Conservation (phyloP, 768 basidiomycete species). For the Dentipellis sp. region DNA sequence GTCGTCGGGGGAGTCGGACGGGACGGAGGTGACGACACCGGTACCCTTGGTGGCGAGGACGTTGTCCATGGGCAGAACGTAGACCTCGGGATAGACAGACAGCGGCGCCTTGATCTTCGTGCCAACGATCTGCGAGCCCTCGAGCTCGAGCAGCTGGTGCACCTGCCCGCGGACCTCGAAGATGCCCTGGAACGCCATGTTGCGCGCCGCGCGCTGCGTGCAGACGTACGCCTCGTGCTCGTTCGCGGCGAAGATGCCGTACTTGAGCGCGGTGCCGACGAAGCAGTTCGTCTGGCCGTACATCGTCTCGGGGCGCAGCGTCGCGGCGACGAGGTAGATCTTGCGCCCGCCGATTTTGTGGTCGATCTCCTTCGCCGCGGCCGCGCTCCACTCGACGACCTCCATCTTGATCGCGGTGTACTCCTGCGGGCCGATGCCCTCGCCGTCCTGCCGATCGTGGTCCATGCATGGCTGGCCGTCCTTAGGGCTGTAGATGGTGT, state of each 20-base stretch:
- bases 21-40: conserved; percentile 95
- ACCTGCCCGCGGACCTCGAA: conserved; percentile 64
- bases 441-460: conserved; percentile 93
- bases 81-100: conserved; percentile 74
- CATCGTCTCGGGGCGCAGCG: conserved; percentile 96
- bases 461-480: conserved; percentile 99
- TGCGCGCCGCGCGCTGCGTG: conserved; percentile 86
- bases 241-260: conserved; percentile 85
- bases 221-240: conserved; percentile 84
- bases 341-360: conserved; percentile 68
- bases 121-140: conserved; percentile 74
- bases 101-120: conserved; percentile 87
- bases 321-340: conserved; percentile 92
- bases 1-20: conserved; percentile 98
- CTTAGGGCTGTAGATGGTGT: conserved; percentile 97
- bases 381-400: conserved; percentile 75
- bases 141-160: conserved; percentile 66
- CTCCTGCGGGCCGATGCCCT: conserved; percentile 91
- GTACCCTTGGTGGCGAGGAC: conserved; percentile 98
- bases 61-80: conserved; percentile 98
- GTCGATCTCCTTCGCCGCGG: conserved; percentile 53
- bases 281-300: conserved; percentile 99
- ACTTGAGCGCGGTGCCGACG: conserved; percentile 83
- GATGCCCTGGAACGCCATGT: conserved; percentile 94
- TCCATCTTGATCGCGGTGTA: conserved; percentile 95